Evolutionary conservation across 768 basidiomycete species (phyloP).

Genomic region (Leucocoprinus birnbaumii): DNA sequence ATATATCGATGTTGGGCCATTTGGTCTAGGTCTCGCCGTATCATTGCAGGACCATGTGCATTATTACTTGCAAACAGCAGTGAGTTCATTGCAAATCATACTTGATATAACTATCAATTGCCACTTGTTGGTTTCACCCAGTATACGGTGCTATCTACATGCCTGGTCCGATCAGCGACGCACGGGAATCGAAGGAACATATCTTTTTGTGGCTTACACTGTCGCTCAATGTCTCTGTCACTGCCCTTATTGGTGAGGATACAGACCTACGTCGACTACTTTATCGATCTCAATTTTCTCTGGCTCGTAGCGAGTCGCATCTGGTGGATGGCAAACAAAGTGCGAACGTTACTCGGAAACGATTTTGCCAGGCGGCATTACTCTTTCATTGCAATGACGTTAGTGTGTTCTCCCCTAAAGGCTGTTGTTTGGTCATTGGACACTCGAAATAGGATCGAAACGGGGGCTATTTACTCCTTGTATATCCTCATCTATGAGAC

Average conservation of each 20-base stretch:
- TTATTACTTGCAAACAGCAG: slow-evolving; percentile 31
- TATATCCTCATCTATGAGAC: too few species aligned
- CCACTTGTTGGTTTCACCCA: not conserved
- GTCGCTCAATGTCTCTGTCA: slow-evolving; percentile 31
- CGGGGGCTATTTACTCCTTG: too few species aligned
- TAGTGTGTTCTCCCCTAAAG: not conserved
- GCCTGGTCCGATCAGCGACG: too few species aligned
- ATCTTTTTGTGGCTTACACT: slow-evolving; percentile 31
- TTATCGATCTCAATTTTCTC: not conserved
- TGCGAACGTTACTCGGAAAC: slow-evolving; percentile 23
- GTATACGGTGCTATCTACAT: too few species aligned
- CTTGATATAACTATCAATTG: not conserved
- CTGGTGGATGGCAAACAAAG: slow-evolving; percentile 28
- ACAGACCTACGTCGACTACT: too few species aligned
- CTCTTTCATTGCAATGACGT: slow-evolving; percentile 34
- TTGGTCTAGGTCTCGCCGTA: slow-evolving; percentile 28
- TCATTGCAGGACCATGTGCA: slow-evolving; percentile 24
- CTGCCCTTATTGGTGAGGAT: slow-evolving; percentile 27
- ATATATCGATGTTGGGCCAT: slow-evolving; percentile 36
- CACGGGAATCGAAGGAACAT: slow-evolving; percentile 18
- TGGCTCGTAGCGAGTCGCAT: slow-evolving; percentile 29
- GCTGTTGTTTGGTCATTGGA: too few species aligned
- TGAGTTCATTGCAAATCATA: slow-evolving; percentile 5
- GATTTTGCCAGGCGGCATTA: slow-evolving; percentile 28
- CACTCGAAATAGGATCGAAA: too few species aligned